Evolutionary conservation across 352 stramenopile species (phyloP).

Genomic region (Pythium rishiriense): DNA sequence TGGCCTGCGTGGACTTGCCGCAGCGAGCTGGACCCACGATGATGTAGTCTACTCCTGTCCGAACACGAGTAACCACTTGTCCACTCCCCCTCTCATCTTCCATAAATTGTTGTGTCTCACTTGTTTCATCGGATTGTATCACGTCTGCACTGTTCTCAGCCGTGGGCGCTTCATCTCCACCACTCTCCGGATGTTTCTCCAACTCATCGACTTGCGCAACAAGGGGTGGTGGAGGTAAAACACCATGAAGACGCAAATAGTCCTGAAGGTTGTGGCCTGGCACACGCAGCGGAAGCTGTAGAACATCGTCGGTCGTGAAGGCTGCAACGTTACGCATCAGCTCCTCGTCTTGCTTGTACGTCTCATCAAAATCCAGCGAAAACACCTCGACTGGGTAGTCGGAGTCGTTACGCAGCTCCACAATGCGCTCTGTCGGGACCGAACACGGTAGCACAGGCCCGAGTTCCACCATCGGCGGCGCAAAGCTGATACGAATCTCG

Average conservation of each 20-base stretch:
- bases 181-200: neutral
- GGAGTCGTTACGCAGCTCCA: constrained; percentile 89
- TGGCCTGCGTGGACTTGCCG: constrained; percentile 80
- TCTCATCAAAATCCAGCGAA: constrained; percentile 86
- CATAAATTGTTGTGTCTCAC: neutral
- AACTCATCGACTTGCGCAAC: neutral
- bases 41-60: constrained; percentile 75
- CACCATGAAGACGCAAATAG: constrained; percentile 52
- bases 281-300: constrained; percentile 72
- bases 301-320: constrained; percentile 64
- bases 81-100: neutral
- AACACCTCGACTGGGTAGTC: constrained; percentile 91
- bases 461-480: constrained; percentile 79
- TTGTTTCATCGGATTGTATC: neutral
- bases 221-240: constrained; percentile 21
- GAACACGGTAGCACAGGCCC: constrained; percentile 86
- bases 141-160: neutral
- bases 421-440: constrained; percentile 35
- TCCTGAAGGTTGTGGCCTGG: constrained; percentile 63
- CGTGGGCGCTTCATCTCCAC: neutral
- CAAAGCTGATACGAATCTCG: constrained; percentile 79
- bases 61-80: constrained; percentile 19
- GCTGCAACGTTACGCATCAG: constrained; percentile 56
- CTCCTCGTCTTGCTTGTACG: constrained; percentile 87
- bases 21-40: constrained; percentile 74